phyloP scores from a whole-genome alignment of 2,329 filamentous ascomycete genomes.

The Dactylellina leptospora region DNA sequence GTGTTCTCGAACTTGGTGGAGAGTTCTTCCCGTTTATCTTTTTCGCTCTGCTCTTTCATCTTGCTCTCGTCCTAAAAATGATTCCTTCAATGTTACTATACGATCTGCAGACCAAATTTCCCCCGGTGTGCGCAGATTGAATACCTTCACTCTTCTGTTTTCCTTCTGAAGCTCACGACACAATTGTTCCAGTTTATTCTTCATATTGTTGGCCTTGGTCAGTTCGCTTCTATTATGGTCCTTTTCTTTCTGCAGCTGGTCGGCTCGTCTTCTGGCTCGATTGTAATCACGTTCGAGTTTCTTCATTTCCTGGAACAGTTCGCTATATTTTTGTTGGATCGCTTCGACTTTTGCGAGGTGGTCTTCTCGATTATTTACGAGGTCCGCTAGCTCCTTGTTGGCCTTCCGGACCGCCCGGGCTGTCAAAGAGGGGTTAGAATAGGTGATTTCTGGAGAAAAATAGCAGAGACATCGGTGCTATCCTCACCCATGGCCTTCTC shows the following conservation, averaged over 20 bases:
- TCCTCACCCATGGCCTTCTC: constrained; percentile 87
- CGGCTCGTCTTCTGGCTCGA: constrained; percentile 94
- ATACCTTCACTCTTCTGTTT: constrained; percentile 98
- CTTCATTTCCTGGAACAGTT: constrained; percentile 93
- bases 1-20: constrained; percentile 58
- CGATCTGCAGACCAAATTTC: too few relatives aligned
- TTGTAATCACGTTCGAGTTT: constrained; percentile 90
- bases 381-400: constrained; percentile 85
- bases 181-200: constrained; percentile 96
- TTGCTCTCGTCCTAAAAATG: constrained; percentile 82
- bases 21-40: constrained; percentile 73
- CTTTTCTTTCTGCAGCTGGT: constrained; percentile 95
- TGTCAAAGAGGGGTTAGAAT: constrained; percentile 39
- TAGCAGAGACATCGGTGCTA: not conserved
- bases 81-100: too few relatives aligned
- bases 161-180: constrained; percentile 94
- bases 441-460: not conserved
- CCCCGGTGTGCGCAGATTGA: too few relatives aligned
- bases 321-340: constrained; percentile 87
- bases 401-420: constrained; percentile 77
- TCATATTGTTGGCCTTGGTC: constrained; percentile 87
- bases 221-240: constrained; percentile 87
- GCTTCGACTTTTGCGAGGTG: constrained; percentile 90
- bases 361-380: constrained; percentile 86
- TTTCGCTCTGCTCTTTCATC: constrained; percentile 84